Evolutionary conservation across 352 stramenopile genomes (phyloP).

Genomic region (Globisporangium irregulare): DNA sequence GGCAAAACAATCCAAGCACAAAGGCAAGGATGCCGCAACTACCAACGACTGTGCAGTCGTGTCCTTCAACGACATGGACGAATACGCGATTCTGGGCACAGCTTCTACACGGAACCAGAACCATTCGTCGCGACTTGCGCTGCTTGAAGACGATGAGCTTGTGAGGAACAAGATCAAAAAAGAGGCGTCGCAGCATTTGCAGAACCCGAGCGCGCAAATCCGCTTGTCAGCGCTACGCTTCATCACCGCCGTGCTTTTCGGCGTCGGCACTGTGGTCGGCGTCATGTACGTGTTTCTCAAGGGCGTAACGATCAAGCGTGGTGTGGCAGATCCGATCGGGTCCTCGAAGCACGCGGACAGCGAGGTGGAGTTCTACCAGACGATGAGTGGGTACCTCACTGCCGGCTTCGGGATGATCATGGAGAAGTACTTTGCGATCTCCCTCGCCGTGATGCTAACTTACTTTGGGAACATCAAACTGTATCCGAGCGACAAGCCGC

Average conservation of each 20-base stretch:
- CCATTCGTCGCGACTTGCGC: background rate
- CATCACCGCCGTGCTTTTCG: background rate
- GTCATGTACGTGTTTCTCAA: background rate
- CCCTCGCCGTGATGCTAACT: background rate
- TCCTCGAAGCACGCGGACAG: background rate
- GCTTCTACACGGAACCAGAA: background rate
- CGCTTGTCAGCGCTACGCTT: background rate
- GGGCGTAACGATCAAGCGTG: background rate
- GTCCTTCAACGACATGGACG: background rate
- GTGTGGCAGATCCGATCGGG: background rate
- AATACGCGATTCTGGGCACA: background rate
- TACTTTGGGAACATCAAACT: background rate
- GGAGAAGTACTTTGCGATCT: background rate
- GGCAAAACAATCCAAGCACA: background rate
- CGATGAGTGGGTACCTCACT: background rate
- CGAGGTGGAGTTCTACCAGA: background rate
- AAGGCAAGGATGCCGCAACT: background rate
- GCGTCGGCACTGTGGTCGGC: background rate
- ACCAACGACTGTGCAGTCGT: background rate
- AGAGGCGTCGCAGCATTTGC: background rate
- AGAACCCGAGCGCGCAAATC: background rate
- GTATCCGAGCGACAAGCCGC: background rate
- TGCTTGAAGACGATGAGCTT: background rate
- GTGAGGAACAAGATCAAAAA: background rate
- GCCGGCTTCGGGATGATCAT: background rate